Conservation (phyloP, 1,284 basidiomycete species). For the Ustilago cynodontis region DNA sequence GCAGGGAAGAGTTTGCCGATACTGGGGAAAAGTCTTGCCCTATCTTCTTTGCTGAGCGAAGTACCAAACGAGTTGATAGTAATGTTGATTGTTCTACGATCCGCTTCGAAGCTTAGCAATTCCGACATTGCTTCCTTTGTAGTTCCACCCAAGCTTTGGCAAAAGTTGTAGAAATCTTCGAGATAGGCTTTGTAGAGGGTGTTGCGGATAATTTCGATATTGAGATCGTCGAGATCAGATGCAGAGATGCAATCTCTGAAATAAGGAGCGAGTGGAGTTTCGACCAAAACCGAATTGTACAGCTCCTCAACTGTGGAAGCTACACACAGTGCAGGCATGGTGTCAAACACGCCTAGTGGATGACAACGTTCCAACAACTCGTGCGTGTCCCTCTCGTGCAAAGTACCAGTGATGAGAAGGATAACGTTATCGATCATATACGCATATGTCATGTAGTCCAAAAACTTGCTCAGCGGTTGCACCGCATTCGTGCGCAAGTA, state of each 20-base stretch:
- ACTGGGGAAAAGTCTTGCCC: slow-evolving; percentile 93
- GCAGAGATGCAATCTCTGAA: slow-evolving; percentile 96
- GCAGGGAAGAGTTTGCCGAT: slow-evolving; percentile 94
- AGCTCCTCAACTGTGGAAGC: slow-evolving; percentile 99
- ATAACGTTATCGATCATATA: slow-evolving; percentile 99
- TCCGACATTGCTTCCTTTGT: slow-evolving; percentile 70
- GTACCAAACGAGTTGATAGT: slow-evolving; percentile 99
- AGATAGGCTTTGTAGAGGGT: slow-evolving; percentile 99
- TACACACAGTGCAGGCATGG: slow-evolving; percentile 98
- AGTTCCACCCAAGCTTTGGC: slow-evolving; percentile 78
- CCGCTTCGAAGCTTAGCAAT: slow-evolving; percentile 95
- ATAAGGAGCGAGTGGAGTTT: slow-evolving; percentile 96
- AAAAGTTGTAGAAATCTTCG: slow-evolving; percentile 94
- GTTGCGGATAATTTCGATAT: slow-evolving; percentile 99
- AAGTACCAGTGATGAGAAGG: slow-evolving; percentile 93
- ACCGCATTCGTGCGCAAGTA: slow-evolving; percentile 91
- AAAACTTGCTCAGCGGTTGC: slow-evolving; percentile 88
- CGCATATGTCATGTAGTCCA: slow-evolving; percentile 98
- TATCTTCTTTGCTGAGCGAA: slow-evolving; percentile 92
- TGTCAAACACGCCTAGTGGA: slow-evolving; percentile 95
- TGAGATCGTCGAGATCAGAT: slow-evolving; percentile 95
- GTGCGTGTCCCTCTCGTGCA: slow-evolving; percentile 97
- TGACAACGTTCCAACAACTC: slow-evolving; percentile 97
- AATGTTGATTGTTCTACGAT: slow-evolving; percentile 96
- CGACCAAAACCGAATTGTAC: slow-evolving; percentile 95